phyloP scores from a whole-genome alignment of 495 filamentous ascomycete genomes.

The Neurospora africana region DNA sequence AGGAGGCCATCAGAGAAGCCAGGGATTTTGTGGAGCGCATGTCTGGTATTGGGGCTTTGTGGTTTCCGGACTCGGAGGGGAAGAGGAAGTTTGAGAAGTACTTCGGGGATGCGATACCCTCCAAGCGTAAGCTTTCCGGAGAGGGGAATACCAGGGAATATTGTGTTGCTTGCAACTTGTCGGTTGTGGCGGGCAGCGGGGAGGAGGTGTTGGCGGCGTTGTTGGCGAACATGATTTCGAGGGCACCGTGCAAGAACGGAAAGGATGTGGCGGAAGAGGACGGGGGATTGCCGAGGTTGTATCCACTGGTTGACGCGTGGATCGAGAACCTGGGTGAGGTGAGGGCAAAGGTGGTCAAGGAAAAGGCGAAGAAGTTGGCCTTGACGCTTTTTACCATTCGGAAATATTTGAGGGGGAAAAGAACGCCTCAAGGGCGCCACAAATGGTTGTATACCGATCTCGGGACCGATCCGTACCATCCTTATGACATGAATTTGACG shows the following conservation, averaged over 20 bases:
- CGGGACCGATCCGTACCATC: background rate
- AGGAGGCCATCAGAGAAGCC: slow-evolving; percentile 7
- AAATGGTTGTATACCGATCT: background rate
- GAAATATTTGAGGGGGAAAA: background rate
- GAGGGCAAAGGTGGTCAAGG: background rate
- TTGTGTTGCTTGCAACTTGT: slow-evolving; percentile 39
- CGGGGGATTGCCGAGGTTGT: slow-evolving; percentile 19
- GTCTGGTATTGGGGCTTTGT: slow-evolving; percentile 23
- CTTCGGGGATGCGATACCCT: slow-evolving; percentile 12
- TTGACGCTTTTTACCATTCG: background rate
- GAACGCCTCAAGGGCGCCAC: background rate
- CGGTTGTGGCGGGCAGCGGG: slow-evolving; percentile 28
- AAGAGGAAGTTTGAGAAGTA: slow-evolving; percentile 16
- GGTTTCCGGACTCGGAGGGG: slow-evolving; percentile 11
- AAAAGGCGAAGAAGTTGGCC: background rate
- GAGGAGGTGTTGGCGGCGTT: slow-evolving; percentile 26
- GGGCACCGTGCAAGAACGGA: slow-evolving; percentile 2
- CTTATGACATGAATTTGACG: background rate
- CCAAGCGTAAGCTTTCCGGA: slow-evolving; percentile 9
- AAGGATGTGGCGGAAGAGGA: background rate
- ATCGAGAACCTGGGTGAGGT: slow-evolving; percentile 10
- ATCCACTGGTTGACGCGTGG: slow-evolving; percentile 32
- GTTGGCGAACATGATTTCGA: slow-evolving; percentile 23
- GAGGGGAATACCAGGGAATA: background rate
- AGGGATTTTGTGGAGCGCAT: slow-evolving; percentile 20